Percentiles rank a stretch among this genome's conserved stretches.
These are phyloP conservation scores for Sonneratia alba DNA, from an alignment of 345 rosid species.

Conservation along the genomic window DNA sequence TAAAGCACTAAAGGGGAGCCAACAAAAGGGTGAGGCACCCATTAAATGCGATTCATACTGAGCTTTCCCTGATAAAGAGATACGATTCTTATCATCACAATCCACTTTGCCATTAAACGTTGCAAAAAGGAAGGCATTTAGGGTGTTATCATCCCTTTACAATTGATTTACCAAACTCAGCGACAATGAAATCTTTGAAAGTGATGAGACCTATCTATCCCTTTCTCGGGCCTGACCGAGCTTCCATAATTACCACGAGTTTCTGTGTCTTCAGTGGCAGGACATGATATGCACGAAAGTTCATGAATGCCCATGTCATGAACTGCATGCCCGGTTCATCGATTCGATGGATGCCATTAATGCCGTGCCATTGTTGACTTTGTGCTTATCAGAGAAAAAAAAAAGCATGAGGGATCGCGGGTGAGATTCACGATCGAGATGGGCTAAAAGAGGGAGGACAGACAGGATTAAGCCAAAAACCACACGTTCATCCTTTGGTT, in stretches of 20 bases:
- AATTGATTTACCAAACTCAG: not conserved
- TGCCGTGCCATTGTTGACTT: not conserved
- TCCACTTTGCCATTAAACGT: not conserved
- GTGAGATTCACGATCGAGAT: not conserved
- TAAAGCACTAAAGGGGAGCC: constrained; percentile 1
- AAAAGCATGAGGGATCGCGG: not conserved
- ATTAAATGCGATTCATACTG: not conserved
- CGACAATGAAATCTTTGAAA: not conserved
- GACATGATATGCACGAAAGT: not conserved
- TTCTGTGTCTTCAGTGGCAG: not conserved
- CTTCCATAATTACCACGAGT: not conserved
- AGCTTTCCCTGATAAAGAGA: not conserved
- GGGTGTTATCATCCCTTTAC: not conserved
- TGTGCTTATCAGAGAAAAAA: not conserved
- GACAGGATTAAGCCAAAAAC: not conserved
- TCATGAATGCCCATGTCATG: not conserved
- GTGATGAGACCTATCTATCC: not conserved
- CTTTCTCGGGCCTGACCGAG: not conserved
- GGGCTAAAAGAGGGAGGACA: not conserved
- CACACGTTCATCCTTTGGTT: not conserved
- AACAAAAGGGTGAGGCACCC: not conserved
- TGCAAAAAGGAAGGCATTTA: not conserved
- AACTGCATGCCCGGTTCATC: not conserved
- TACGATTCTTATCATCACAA: not conserved
- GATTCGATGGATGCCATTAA: not conserved